Evolutionary conservation across 73 alveolate genomes (phyloP).

Genomic region (Paramecium octaurelia): DNA sequence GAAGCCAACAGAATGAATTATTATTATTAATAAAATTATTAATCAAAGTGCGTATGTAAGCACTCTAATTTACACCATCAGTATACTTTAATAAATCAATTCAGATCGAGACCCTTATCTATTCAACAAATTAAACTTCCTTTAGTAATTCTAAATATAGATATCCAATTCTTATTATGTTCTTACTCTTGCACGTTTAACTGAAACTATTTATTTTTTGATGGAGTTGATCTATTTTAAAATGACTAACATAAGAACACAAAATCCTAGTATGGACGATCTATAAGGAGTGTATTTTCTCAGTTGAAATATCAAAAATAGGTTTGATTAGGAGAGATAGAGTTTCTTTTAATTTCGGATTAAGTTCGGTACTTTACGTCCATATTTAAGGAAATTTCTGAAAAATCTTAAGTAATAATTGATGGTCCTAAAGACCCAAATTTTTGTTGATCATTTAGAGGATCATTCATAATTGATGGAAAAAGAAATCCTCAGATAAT

Average conservation of each 20-base stretch:
- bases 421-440: constrained; percentile 68
- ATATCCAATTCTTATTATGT: constrained; percentile 84
- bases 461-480: constrained; percentile 93
- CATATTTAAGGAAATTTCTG: constrained; percentile 51
- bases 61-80: constrained; percentile 66
- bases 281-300: constrained; percentile 78
- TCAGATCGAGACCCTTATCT: constrained; percentile 20
- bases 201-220: constrained; percentile 76
- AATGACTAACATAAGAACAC: constrained; percentile 60
- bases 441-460: constrained; percentile 91
- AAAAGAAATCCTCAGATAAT: constrained; percentile 90
- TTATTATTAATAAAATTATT: constrained; percentile 27
- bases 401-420: constrained; percentile 77
- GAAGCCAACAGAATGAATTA: background rate
- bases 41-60: constrained; percentile 53
- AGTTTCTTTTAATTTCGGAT: constrained; percentile 90
- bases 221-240: constrained; percentile 77
- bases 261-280: constrained; percentile 73
- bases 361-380: constrained; percentile 59
- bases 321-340: constrained; percentile 87
- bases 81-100: constrained; percentile 63
- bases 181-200: constrained; percentile 93
- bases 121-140: constrained; percentile 45
- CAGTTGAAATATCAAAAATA: constrained; percentile 85
- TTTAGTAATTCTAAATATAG: background rate